Conservation (phyloP, 345 rosid genomes). For the Moringa oleifera region DNA sequence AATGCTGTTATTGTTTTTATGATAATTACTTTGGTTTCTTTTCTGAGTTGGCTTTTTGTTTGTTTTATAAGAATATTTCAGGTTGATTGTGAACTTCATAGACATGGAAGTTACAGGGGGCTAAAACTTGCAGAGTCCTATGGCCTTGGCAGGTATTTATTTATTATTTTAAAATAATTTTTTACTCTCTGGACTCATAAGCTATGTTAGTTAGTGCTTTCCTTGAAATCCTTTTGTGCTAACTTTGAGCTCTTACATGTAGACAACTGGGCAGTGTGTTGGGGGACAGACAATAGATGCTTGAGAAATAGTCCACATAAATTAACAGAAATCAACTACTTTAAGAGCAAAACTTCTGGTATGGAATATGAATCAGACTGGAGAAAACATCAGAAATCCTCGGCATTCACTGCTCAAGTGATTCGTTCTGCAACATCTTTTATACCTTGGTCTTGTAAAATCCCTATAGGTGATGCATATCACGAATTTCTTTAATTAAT, state of each 20-base stretch:
- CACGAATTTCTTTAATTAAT: constrained; percentile 56
- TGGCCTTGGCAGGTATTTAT: constrained; percentile 56
- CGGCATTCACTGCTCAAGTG: constrained; percentile 39
- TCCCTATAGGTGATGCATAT: constrained; percentile 77
- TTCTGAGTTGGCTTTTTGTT: constrained; percentile 3
- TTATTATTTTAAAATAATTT: constrained; percentile 6
- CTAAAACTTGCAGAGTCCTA: constrained; percentile 34
- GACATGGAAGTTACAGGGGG: constrained; percentile 79
- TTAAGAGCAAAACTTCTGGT: constrained; percentile 37
- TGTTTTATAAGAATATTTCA: constrained; percentile 16
- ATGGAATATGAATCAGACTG: constrained; percentile 79
- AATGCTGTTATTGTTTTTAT: background rate
- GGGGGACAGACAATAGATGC: constrained; percentile 29
- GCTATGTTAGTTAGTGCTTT: background rate
- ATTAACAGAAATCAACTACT: constrained; percentile 17
- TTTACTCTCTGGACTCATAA: background rate
- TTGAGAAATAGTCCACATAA: constrained; percentile 23
- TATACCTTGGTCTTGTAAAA: constrained; percentile 78
- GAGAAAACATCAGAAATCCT: constrained; percentile 44
- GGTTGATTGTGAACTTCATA: constrained; percentile 16
- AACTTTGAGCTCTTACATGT: constrained; percentile 7
- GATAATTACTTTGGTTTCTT: background rate
- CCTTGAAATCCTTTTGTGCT: background rate
- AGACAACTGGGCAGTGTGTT: constrained; percentile 55
- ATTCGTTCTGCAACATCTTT: constrained; percentile 63